Base-by-base conservation (phyloP, 345 rosid genomes). In the Ricinus communis region DNA sequence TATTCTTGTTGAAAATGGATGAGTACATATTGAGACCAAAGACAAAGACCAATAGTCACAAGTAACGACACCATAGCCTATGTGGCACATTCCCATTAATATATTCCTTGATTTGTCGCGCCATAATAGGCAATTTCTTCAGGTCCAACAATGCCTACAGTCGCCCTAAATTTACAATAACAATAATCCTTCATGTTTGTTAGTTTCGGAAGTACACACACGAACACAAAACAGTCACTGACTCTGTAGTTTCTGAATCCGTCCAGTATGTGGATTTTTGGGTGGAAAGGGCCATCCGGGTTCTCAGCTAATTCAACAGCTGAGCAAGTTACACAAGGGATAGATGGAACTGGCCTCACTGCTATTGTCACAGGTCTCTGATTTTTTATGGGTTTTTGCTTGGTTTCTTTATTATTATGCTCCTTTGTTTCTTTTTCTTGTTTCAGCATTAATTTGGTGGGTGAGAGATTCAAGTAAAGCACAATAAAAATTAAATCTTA, bases 331-430 rank as follows among this genome's bases (percentile, higher is more conserved):
- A 82, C 87, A 14, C 73, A 61, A 31, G 86, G 79, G 62, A 70
- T 86, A 31, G 87, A 83, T 70, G 89, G 80, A 13, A 68, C 84
- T 61, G 84, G 79, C 69, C 87, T 83, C 74, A 82, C 87, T 49
- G 84, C 89, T 66, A 72, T 83, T 22, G 76, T 86, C 7, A 60
- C 87, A 58, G 87, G 86, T 81, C 19, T 38, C 19, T 33, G 38
- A 1, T 51, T 46, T 55, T 19, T 40, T 58, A 65, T 66, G 55
- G 30, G 13, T 70, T 56, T 68, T 52, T 58, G 36, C 55, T 21
- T 68, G 41, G 11, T 25, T 41, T 41, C 25, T 53, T 2, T 5
- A n/a, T 9, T 31, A 33, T 1, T 1, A 22, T 50, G 45, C 21
- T 21, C 30, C 13, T 24, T 21, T 18, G 15, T 33, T 46, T 8